These are phyloP conservation scores for Stentor roeselii DNA, from an alignment of 73 alveolate species.

Conservation along the genomic window DNA sequence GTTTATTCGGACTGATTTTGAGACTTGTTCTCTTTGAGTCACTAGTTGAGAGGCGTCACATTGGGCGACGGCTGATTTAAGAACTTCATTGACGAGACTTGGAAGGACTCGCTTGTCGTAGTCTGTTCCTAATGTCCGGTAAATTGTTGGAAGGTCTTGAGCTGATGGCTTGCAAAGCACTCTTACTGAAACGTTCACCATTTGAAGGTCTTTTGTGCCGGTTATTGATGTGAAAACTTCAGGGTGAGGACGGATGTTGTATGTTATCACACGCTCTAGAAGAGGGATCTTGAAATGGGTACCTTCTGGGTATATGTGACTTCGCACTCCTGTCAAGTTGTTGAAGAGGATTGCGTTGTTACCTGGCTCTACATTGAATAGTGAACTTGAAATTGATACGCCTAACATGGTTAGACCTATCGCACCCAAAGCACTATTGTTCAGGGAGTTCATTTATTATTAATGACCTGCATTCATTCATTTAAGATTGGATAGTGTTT, in stretches of 20 bases:
- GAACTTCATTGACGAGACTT: conserved; percentile 86
- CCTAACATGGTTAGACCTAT: no score
- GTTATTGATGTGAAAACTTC: conserved; percentile 71
- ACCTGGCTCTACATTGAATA: conserved; percentile 77
- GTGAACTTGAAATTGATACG: background rate
- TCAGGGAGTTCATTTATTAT: no score
- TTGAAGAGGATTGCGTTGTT: conserved; percentile 68
- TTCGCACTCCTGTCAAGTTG: conserved; percentile 57
- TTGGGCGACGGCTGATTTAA: conserved; percentile 76
- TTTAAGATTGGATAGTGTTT: no score
- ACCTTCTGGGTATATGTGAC: conserved; percentile 67
- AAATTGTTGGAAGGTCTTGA: conserved; percentile 68
- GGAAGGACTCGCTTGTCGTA: conserved; percentile 93
- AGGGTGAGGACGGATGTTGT: conserved; percentile 82
- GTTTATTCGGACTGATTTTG: conserved; percentile 55
- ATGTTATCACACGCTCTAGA: conserved; percentile 89
- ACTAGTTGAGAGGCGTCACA: conserved; percentile 61
- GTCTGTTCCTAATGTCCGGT: conserved; percentile 83
- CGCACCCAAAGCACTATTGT: no score
- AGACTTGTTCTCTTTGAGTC: conserved; percentile 81
- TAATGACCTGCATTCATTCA: no score
- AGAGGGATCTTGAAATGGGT: conserved; percentile 90
- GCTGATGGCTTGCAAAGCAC: conserved; percentile 89
- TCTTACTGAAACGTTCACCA: conserved; percentile 83
- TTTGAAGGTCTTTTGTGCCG: conserved; percentile 86